Evolutionary conservation across 202 grass and related monocot genomes (phyloP), one percentile per base, ranked within the genome.

Genomic region (Dendrocalamus latiflorus): DNA sequence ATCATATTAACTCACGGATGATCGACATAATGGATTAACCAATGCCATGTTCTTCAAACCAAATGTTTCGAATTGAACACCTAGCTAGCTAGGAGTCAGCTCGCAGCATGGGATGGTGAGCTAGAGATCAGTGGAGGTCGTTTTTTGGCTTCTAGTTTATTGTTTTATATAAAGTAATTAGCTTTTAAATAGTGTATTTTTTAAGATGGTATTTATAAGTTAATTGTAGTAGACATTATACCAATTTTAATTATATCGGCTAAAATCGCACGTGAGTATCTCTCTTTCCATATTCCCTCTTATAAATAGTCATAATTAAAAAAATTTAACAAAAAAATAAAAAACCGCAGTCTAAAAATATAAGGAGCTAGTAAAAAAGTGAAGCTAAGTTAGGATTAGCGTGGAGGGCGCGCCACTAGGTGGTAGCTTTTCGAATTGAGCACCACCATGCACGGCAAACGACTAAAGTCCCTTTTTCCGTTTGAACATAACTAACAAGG

Each of bases 381-480:
- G 22, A 6, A 12, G 6, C 62, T 1, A n/a, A 55, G 77, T 69
- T 55, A 69, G 8, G 42, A 56, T 70, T 80, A 70, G 65, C 44
- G 65, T 65, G 78, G 24, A 81, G 78, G 56, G 56, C 39, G 39
- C 39, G n/a, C 26, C 22, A 30, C 25, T 6, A 50, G 48, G 48
- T 2, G 39, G 74, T 43, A 76, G 55, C 56, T 56, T 38, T 62
- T 56, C 39, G 17, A 76, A 76, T 45, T 60, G 59, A 17, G 74
- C 53, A 10, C 51, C 62, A 41, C 62, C 51, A 45, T 44, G 65
- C 65, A 70, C 51, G 64, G 64, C 49, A 37, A 28, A 25, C 55
- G 51, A 21, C 51, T 12, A 18, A 3, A 25, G 65, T 45, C 78
- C 22, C 18, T 70, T n/a, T 81, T 11, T 2, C 77, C 38, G 38